A percentile compares a stretch with the other conserved stretches of the same genome.
Conservation (phyloP, 768 basidiomycete species). For the Exsudoporus frostii region DNA sequence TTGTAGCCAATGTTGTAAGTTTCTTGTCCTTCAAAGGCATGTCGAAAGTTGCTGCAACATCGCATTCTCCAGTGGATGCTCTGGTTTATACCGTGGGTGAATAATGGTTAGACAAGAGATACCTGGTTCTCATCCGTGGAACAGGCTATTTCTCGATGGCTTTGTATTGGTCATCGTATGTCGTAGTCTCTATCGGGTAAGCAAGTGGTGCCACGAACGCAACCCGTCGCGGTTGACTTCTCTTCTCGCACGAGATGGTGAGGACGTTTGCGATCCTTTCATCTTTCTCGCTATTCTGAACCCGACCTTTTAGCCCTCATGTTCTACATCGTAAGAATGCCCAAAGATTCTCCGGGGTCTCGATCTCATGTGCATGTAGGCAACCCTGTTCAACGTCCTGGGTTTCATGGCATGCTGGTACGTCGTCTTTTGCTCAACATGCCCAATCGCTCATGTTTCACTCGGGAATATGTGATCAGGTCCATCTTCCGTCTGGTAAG, state of each 20-base stretch:
- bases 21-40: not conserved
- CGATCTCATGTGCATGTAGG: not conserved
- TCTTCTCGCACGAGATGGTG: conserved; percentile 27
- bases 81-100: conserved; percentile 12
- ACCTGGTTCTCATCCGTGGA: not conserved
- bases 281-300: not conserved
- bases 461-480: not conserved
- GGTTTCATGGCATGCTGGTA: conserved; percentile 14
- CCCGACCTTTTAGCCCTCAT: conserved; percentile 2
- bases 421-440: not conserved
- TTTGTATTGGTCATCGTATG: conserved; percentile 1
- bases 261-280: not conserved
- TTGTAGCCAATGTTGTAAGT: conserved; percentile 12
- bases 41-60: not conserved
- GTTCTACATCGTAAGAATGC: conserved; percentile 15
- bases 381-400: conserved; percentile 3
- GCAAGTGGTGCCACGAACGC: not conserved
- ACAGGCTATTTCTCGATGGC: conserved; percentile 20
- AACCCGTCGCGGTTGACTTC: conserved; percentile 9
- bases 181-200: conserved; percentile 1
- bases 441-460: not conserved
- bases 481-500: conserved; percentile 9
- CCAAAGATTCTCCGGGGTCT: not conserved
- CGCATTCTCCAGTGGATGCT: conserved; percentile 9
- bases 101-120: not conserved